Evolutionary conservation across 352 stramenopile genomes (phyloP), one percentile per base, ranked within the genome.

Genomic region (Chrysophaeum taylorii): DNA sequence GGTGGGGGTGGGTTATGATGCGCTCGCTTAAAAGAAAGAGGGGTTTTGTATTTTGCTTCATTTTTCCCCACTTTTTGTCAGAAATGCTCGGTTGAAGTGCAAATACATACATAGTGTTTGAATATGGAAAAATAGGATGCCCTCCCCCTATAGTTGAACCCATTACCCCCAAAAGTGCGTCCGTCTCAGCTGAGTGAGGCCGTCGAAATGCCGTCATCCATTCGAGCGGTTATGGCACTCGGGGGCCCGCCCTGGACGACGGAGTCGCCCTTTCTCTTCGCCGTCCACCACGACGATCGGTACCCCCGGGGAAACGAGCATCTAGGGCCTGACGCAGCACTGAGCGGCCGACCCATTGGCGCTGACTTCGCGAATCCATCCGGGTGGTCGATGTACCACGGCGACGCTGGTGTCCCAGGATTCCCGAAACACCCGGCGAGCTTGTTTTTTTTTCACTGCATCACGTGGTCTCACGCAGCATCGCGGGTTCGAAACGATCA

Each of bases 401-500:
- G 84, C 29, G 50, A 78, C 29, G 63, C 12, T 15, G 52, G 68
- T 2, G 72, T 89, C 27, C 84, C 84, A 5, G 79, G 79, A 0
- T 79, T 81, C 53, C 74, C 43, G 7, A 64, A 53, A 35, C 38
- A 53, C 63, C 39, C 43, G 23, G 15, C 53, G n/a, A 53, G 15
- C 54, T 15, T n/a, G 16, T n/a, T 64, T 29, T 15, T 64, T 84
- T 84, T 70, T 77, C 78, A 16, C 69, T 74, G 38, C 82, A 87
- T 71, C 81, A 78, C 9, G 21, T 68, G 50, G 21, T 21, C 31
- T 15, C 23, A 50, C 15, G 43, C 23, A 53, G 43, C 62, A 69
- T 72, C 70, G 82, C 36, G 84, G 84, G 1, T 87, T 88, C 69
- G 80, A 88, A 74, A 90, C 84, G 23, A 82, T 90, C 45, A 89